These are phyloP conservation scores for Trichoderma polysporum DNA, from an alignment of 2,329 filamentous ascomycete genomes.

Conservation along the genomic window DNA sequence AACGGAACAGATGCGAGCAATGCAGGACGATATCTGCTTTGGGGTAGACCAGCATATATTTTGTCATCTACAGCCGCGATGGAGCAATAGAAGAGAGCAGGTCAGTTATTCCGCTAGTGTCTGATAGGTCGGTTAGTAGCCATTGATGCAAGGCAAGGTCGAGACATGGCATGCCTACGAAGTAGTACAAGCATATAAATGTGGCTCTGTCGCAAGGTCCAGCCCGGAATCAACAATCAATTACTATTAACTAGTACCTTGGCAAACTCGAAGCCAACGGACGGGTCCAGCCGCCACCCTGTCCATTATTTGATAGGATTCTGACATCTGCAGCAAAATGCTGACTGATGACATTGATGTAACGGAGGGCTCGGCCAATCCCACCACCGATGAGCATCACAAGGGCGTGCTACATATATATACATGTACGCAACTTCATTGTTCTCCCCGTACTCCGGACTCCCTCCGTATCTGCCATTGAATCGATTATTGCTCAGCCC, in stretches of 20 bases:
- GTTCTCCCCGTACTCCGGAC: no score
- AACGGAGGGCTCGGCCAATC: neutral
- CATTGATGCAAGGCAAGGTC: neutral
- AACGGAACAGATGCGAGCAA: neutral
- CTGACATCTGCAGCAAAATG: conserved; percentile 4
- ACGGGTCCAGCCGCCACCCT: neutral
- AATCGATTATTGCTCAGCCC: no score
- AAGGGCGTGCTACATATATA: neutral
- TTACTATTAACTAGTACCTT: no score
- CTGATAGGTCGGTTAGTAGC: neutral
- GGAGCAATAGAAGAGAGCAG: neutral
- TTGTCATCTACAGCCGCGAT: neutral
- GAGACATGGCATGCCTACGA: neutral
- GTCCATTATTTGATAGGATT: neutral
- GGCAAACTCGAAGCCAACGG: neutral
- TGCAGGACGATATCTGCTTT: neutral
- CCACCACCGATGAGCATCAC: neutral
- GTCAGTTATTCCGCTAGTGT: neutral
- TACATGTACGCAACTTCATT: neutral
- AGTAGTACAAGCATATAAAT: no score
- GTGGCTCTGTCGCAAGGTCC: no score
- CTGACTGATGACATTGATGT: neutral
- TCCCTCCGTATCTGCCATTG: neutral
- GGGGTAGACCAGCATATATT: neutral
- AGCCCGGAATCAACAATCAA: neutral